Evolutionary conservation across 2,329 filamentous ascomycete species (phyloP), one percentile per base, ranked within the genome.

Genomic region (Amauroascus niger): DNA sequence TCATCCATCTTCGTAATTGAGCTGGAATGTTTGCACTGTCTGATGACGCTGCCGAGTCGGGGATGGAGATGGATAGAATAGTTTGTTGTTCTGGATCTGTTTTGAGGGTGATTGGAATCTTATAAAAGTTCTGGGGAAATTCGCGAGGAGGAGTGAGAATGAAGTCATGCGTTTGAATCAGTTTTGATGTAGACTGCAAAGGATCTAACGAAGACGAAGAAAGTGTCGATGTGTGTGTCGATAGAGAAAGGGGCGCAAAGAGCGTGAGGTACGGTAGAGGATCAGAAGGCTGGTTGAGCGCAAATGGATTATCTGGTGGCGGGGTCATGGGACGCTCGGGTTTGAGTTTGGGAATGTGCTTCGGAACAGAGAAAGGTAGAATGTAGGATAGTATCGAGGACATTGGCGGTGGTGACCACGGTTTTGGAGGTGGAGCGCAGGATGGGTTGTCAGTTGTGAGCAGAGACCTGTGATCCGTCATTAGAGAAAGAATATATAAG

Each of bases 201-300:
- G 22, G 6, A 39, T 61, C 32, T 20, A 46, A 55, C 8, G 51
- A 48, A 18, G 28, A 14, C 39, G 39, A 24, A n/a, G 47, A 47
- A 52, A 32, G 43, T 6, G 47, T 54, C 13, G 54, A 63, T 24
- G 64, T 68, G 30, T 64, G 61, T 13, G 65, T 55, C 5, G 57
- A 62, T 54, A 86, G 82, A 0, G 73, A 73, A 13, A 93, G 75
- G 0, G 84, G 80, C 0, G 81, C 86, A 61, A 93, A 88, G 7
- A 84, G 75, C 44, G 84, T 79, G 0, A 90, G 74, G 59, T 84
- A 88, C 0, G 84, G 81, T 1, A 86, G 69, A 48, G 85, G 80
- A 56, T 89, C 80, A 0, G 62, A 57, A 20, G 60, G 59, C 32
- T 64, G 60, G 43, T 76, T 72, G 1, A 84, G 75, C 0, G 79